Evolutionary conservation across 1,284 basidiomycete genomes (phyloP), one percentile per base, ranked within the genome.

Genomic region (Pterula multifida): DNA sequence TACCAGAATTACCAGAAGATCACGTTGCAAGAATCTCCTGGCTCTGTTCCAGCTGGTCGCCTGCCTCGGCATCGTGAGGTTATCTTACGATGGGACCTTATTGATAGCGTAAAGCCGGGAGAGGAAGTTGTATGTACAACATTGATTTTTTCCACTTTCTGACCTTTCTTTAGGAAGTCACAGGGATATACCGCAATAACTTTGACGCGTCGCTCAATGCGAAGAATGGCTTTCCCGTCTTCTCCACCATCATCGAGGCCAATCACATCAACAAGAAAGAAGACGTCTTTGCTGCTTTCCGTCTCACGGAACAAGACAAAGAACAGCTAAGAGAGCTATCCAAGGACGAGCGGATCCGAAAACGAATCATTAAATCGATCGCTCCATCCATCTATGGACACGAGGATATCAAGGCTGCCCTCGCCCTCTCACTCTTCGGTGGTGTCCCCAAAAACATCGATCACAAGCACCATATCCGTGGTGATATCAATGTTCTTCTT

Each of bases 1-100:
- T 99, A 98, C 67, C 79, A 96, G 52, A 99, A 98, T 67, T 98
- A 96, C 65, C 96, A 99, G 65, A 97, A 92, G 68, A 90, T 98
- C 90, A 98, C 95, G 2, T 68, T 99, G 42, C 95, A 99, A 63
- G 96, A 99, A 65, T 94, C 92, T 12, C 95, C 95, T n/a, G 96
- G 95, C 1, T 92, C 90, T 2, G 95, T 99, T 2, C 96, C 95
- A 48, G 93, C 95, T 15, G 95, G 95, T 65, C 90, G 95, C 60
- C 75, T 98, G 12, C 95, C 95, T 6, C 77, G 95, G 49, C 95
- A 99, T 66, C 84, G 95, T 50, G 95, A 99, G 65, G 93, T 99
- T 26, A 83, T 99, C 54, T 75, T 98, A 1, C 76, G 98, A 17
- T 98, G 95, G 94, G 95, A 98, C 65, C 73, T 99, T 49, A 98